Evolutionary conservation across 176 grass and related monocot species (phyloP), one percentile per base, ranked within the genome.

Genomic region (Paspalum vaginatum): DNA sequence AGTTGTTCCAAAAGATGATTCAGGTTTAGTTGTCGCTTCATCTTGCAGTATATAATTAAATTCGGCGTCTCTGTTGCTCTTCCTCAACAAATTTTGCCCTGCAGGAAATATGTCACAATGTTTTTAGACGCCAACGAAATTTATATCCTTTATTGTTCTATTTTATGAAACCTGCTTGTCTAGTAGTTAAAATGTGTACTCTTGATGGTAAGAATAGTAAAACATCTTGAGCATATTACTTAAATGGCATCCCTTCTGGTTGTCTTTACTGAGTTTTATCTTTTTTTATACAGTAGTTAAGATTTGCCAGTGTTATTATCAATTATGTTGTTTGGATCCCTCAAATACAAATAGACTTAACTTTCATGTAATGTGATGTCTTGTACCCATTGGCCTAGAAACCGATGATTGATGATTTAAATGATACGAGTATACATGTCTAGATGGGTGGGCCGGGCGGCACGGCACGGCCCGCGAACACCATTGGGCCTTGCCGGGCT

Each of bases 1-100:
- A 56, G 7, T 15, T 91, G 65, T 88, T 94, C 51, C 68, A 41
- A 27, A 64, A 4, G 25, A 94, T 88, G 76, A 40, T 88, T 67
- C 83, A 84, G 75, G 92, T 94, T 56, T 27, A 14, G 22, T 77
- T 82, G 16, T 79, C 51, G 51, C 69, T 39, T 70, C 49, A 47
- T 40, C n/a, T 83, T 78, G 2, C 54, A 7, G 11, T 60, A 6
- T 68, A 60, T 40, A 21, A n/a, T n/a, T n/a, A n/a, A 47, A 54
- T 10, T 69, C 0, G n/a, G 1, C 48, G 65, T 32, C 70, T 68
- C 39, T 77, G 57, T 24, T 63, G 38, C 47, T 53, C n/a, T 45
- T 44, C 1, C 66, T 12, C 6, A 20, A 44, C 0, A 18, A 11
- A 22, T 67, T 11, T 67, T 44, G 18, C 11, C 1, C 21, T 20